Percentiles rank a stretch among this genome's conserved stretches.
Conservation (phyloP, 805 yeast genomes). For the Metschnikowia corniflorae region DNA sequence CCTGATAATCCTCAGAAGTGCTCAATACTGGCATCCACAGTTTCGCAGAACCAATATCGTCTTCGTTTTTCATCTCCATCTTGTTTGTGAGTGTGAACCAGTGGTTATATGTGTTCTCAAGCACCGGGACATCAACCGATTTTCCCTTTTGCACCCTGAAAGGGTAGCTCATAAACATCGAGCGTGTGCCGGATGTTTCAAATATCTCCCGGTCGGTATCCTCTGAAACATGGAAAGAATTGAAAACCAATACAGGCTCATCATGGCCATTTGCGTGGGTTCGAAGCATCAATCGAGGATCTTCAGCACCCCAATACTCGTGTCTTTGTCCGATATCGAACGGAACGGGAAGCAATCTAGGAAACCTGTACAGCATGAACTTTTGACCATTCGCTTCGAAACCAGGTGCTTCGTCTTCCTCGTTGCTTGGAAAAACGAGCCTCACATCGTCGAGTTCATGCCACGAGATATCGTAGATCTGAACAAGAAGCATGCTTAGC, state of each 20-base stretch:
- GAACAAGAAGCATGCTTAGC: slow-evolving; percentile 17
- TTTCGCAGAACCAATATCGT: slow-evolving; percentile 22
- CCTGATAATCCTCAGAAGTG: slow-evolving; percentile 24
- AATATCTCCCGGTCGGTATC: background rate
- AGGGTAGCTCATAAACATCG: slow-evolving; percentile 17
- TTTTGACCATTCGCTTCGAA: slow-evolving; percentile 7
- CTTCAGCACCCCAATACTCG: slow-evolving; percentile 44
- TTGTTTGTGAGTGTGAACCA: slow-evolving; percentile 10
- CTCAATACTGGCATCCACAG: slow-evolving; percentile 40
- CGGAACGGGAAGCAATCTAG: slow-evolving; percentile 13
- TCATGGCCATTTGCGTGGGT: slow-evolving; percentile 30
- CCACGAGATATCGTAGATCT: slow-evolving; percentile 22
- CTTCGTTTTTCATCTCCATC: slow-evolving; percentile 2
- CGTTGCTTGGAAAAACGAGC: slow-evolving; percentile 24
- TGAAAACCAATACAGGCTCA: slow-evolving; percentile 48
- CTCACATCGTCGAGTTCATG: slow-evolving; percentile 19
- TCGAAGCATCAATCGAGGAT: slow-evolving; percentile 42
- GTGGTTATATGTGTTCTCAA: slow-evolving; percentile 2
- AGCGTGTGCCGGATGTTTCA: slow-evolving; percentile 2
- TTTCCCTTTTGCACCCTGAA: slow-evolving; percentile 16
- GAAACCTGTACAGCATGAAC: slow-evolving; percentile 10
- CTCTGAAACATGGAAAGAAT: slow-evolving; percentile 24
- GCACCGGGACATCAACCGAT: background rate
- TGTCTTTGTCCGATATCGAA: slow-evolving; percentile 7
- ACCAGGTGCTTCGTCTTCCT: background rate